Conservation (phyloP, 345 rosid genomes). For the Brassica juncea region DNA sequence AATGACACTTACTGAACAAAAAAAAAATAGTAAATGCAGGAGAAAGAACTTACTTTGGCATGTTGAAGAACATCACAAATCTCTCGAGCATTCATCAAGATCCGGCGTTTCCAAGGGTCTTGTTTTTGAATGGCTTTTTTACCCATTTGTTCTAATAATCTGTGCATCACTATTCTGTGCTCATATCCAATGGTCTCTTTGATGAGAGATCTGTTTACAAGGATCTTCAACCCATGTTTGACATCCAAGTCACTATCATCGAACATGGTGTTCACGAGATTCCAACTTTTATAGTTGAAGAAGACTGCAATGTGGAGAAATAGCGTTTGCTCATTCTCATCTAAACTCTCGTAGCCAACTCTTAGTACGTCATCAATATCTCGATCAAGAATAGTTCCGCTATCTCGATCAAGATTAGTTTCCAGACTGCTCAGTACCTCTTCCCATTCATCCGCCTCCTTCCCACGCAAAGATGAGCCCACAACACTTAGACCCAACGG, state of each 20-base stretch:
- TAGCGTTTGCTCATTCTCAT: neutral
- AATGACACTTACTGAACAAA: neutral
- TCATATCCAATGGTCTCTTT: neutral
- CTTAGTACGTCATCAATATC: neutral
- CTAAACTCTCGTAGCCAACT: neutral
- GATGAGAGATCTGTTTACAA: neutral
- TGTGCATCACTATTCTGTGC: neutral
- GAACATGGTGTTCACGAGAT: neutral
- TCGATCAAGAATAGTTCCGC: neutral
- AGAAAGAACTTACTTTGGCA: neutral
- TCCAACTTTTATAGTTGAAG: neutral
- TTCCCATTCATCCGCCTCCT: neutral
- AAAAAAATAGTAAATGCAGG: neutral
- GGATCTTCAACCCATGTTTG: neutral
- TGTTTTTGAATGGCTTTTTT: neutral
- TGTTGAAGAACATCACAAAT: neutral
- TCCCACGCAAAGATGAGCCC: slow-evolving; percentile 26
- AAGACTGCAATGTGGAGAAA: neutral
- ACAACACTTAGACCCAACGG: slow-evolving; percentile 27
- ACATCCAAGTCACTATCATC: neutral
- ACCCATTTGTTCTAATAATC: neutral
- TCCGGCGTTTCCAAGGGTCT: neutral
- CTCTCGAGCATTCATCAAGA: neutral
- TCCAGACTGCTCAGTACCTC: neutral
- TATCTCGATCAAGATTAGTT: neutral